Conservation (phyloP, 805 yeast species). For the Barnettozyma sucrosica region DNA sequence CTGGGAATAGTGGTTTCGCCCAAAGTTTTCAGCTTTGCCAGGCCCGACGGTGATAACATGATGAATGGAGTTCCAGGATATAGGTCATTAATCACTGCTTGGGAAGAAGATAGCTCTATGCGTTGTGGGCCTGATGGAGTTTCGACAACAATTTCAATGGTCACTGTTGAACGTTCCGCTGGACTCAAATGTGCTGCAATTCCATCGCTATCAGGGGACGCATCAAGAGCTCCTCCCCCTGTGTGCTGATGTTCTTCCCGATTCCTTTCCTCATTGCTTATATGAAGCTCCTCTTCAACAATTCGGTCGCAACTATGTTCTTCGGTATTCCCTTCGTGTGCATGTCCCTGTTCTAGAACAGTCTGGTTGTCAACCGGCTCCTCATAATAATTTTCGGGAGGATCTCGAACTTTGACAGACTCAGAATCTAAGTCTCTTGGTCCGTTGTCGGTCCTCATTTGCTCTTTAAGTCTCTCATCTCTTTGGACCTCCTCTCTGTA, state of each 20-base stretch:
- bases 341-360: neutral
- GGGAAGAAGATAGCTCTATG: constrained; percentile 21
- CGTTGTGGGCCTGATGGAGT: constrained; percentile 11
- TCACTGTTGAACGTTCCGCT: constrained; percentile 5
- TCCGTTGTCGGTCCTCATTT: constrained; percentile 10
- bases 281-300: neutral
- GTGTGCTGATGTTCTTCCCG: neutral
- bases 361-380: neutral
- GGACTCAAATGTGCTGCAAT: constrained; percentile 19
- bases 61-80: constrained; percentile 22
- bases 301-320: neutral
- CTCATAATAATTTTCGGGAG: neutral
- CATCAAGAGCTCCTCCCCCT: neutral
- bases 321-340: neutral
- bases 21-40: constrained; percentile 17
- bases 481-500: constrained; percentile 23
- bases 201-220: constrained; percentile 17
- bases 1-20: constrained; percentile 19
- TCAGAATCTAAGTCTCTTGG: neutral
- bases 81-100: constrained; percentile 22
- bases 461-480: constrained; percentile 21
- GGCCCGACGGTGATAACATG: constrained; percentile 26
- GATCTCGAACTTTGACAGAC: constrained; percentile 4
- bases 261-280: too few relatives aligned
- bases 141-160: constrained; percentile 14